Percentiles rank a stretch among this genome's conserved stretches.
phyloP scores from a whole-genome alignment of 139 green algal species.

The Parachlorella kessleri region DNA sequence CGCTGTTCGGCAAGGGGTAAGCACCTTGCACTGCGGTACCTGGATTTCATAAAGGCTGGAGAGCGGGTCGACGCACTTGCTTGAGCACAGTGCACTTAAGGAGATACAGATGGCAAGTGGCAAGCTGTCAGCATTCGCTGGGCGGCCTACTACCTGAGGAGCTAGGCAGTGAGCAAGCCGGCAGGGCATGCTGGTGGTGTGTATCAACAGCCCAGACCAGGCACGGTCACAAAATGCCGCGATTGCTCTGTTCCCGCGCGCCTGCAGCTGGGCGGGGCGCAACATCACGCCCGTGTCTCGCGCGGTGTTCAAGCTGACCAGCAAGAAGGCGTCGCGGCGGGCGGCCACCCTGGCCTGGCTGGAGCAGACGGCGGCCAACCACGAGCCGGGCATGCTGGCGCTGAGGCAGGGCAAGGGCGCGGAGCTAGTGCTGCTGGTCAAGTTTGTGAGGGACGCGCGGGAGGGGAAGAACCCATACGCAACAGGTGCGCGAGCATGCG shows the following conservation, averaged over 20 bases:
- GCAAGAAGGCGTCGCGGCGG: constrained; percentile 1
- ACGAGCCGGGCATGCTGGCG: constrained; percentile 32
- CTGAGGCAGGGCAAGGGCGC: constrained; percentile 24
- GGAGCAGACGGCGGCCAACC: constrained; percentile 22
- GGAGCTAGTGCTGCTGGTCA: constrained; percentile 32
- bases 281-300: background rate
- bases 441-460: constrained; percentile 8
- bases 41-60: no score
- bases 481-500: background rate
- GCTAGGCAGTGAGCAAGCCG: no score
- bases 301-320: constrained; percentile 28
- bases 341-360: constrained; percentile 38
- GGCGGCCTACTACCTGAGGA: no score
- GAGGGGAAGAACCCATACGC: background rate
- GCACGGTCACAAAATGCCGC: no score
- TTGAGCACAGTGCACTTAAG: no score
- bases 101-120: no score
- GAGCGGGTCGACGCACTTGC: no score
- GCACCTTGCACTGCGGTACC: no score
- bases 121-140: no score
- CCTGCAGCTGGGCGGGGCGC: background rate
- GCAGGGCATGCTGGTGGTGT: no score
- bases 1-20: background rate
- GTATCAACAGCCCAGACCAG: no score
- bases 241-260: no score